Evolutionary conservation across 257 asterid species (phyloP), one percentile per base, ranked within the genome.

Genomic region (Solanum chilense): DNA sequence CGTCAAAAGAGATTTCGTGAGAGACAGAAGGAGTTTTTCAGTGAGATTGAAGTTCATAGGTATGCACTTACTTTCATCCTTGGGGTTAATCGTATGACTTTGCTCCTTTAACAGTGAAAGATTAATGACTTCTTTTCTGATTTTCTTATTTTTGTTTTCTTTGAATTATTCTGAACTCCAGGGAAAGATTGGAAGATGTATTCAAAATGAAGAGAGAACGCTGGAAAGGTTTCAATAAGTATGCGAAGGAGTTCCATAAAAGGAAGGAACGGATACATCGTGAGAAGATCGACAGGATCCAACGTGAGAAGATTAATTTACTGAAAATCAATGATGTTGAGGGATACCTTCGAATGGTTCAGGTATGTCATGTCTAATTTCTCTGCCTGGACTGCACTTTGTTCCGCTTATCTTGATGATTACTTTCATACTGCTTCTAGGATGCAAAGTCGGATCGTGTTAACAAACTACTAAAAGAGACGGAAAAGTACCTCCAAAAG

Each of bases 361-460:
- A 97, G 99, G 99, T 96, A 90, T 88, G 89, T 82, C 60, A 76
- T 49, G 68, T 73, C 68, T 70, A 73, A 71, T 15, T 47, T 45
- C 42, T 47, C 45, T 73, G 35, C 9, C 68, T 31, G 69, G 60
- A 20, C 69, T 33, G 81, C 11, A 13, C 39, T 86, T 78, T 77
- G 20, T 71, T 86, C 62, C 14, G n/a, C 76, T 70, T 85, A 8
- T 69, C 69, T 83, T 68, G 83, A 78, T 86, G 35, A 84, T 87
- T 73, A 45, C 71, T 69, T 87, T 82, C 88, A 85, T 89, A 87
- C 58, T 87, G 90, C 78, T 74, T 87, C 84, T 90, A 97, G 99
- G 99, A 97, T 91, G 98, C 99, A 83, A 97, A 97, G 89, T 97
- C 99, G 73, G 99, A 96, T 69, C 95, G 99, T 74, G 99, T 97